Base-by-base conservation (phyloP, 805 yeast species). In the Isabelozyma gotoi region DNA sequence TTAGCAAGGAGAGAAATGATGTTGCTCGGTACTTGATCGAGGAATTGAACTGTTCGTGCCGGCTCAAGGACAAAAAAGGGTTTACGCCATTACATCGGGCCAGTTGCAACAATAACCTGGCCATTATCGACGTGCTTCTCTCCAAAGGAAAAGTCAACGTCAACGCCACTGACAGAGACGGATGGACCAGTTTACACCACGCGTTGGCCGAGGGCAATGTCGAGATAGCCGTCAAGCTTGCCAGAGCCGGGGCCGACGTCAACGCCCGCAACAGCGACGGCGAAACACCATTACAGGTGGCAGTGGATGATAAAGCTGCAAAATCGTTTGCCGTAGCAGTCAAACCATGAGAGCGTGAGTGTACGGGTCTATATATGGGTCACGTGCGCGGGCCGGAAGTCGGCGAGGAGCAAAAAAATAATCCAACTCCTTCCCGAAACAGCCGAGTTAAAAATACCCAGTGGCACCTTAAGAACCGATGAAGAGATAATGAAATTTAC, bases 171-270 rank as follows among this genome's bases (percentile, higher is more conserved):
- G 97, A 91, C 57, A 50, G 51, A 10, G 74, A 75, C 41, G 94
- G 96, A 0, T 88, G 94, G 90, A 85, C 96, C 0, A 82, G 96
- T 1, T 60, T 92, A 46, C 96, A 88, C 60, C 96, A 88, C 63
- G 96, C 97, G 0, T 65, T 85, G 43, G 89, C 96, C 0, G 98
- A 91, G 63, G 97, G 96, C 0, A 84, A 83, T 53, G 90, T 85
- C 1, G 96, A 87, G 45, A 79, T 80, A 8, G 96, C 87, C 0
- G 70, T 81, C 1, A 55, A 69, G 27, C 65, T 91, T 38, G 81
- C 83, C 2, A 71, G 74, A 41, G 67, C 74, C 4, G 92, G 92
- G 0, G 97, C 96, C 0, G 89, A 86, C 51, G 60, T 71, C 8
- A 62, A 56, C 16, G 43, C 70, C 11, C 66, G 65, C 39, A 80